Evolutionary conservation across 2,329 filamentous ascomycete species (phyloP).

Genomic region (Lecanicillium sp.): DNA sequence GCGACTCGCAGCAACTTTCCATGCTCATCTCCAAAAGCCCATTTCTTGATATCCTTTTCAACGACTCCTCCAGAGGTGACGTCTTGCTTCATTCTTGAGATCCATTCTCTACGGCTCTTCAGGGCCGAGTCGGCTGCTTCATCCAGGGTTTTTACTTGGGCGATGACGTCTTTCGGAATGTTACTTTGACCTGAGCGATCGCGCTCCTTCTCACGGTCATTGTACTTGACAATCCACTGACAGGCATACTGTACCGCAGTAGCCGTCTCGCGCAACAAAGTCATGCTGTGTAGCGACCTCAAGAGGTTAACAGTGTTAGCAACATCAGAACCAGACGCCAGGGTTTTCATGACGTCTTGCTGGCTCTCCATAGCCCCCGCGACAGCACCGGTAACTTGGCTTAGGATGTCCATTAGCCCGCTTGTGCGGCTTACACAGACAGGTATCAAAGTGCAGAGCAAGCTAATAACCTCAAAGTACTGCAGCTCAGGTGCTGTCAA

Average conservation of each 20-base stretch:
- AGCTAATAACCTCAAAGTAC: constrained; percentile 35
- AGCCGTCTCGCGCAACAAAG: constrained; percentile 30
- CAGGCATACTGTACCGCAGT: constrained; percentile 22
- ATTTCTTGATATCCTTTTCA: constrained; percentile 17
- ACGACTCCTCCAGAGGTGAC: constrained; percentile 17
- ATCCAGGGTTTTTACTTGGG: constrained; percentile 26
- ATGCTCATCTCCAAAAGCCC: constrained; percentile 19
- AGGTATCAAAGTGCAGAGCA: constrained; percentile 29
- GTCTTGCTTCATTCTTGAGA: constrained; percentile 22
- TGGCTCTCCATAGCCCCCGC: constrained; percentile 19
- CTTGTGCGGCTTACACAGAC: constrained; percentile 17
- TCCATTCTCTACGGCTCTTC: constrained; percentile 23
- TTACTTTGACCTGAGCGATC: constrained; percentile 30
- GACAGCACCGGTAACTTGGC: constrained; percentile 18
- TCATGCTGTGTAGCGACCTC: constrained; percentile 26
- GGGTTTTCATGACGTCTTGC: constrained; percentile 10
- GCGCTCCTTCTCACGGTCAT: constrained; percentile 30
- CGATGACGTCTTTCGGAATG: constrained; percentile 28
- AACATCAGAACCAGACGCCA: constrained; percentile 8
- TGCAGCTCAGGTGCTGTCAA: constrained; percentile 34
- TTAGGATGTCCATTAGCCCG: constrained; percentile 16
- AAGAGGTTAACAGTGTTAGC: constrained; percentile 17
- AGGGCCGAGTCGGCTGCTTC: constrained; percentile 20
- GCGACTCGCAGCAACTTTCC: constrained; percentile 13
- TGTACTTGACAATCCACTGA: constrained; percentile 26